Base-by-base conservation (phyloP, 225 moss, liverwort and hornwort species). In the Bryoerythrophyllum caledonicum region DNA sequence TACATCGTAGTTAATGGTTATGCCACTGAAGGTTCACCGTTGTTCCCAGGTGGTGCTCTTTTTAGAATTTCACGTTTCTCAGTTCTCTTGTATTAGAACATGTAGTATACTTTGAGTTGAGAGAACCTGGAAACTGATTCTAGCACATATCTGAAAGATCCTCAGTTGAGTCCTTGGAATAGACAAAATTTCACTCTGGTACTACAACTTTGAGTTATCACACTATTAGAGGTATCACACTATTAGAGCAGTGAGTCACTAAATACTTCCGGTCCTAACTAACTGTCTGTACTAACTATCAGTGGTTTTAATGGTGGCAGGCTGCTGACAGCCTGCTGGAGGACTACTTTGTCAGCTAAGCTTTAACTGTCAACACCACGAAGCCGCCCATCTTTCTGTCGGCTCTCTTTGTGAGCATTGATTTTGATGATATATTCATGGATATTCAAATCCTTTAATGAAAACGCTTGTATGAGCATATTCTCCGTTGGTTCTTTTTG, bases 361-460 rank as follows among this genome's bases (percentile, higher is more conserved):
- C 81, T 65, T 51, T 84, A 78, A 81, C 84, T 74, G 76, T 76
- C 79, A 63, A 68, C 73, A 63, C 78, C 81, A 67, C 67, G 55
- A 71, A 84, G 78, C 78, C 67, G 61, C 81, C 78, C 67, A 66
- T 63, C 58, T 65, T 82, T 72, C 63, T 75, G 71, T 72, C 46
- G 78, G 51, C 67, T 75, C 70, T 38, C 46, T 71, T 70, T 62
- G 78, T 78, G 78, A 75, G 38, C 78, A 74, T 78, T 74, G 55
- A 67, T 74, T 77, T 57, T 60, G 7, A 54, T 75, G 7, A 65
- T 75, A 27, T 32, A 60, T 68, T 70, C 38, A 71, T 58, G 58
- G 66, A 65, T 70, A 59, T 72, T 71, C 16, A 41, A 75, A 65
- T 75, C 71, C 75, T 67, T 67, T 19, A 60, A 60, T 64, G 60